Percentiles rank a stretch among this genome's conserved stretches.
phyloP scores from a whole-genome alignment of 768 basidiomycete species.

The Agrocybe pediades region DNA sequence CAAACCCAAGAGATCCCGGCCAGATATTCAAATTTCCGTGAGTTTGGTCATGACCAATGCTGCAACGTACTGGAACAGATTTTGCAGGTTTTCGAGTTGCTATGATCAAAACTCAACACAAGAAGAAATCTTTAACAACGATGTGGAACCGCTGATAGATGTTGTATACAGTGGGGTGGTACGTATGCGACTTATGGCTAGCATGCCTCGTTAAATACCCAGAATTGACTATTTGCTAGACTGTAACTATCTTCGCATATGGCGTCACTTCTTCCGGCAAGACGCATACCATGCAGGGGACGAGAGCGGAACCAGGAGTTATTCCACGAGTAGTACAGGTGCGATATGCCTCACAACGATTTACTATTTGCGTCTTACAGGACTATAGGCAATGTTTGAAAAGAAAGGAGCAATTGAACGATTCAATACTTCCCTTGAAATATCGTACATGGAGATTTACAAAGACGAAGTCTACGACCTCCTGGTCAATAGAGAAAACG shows the following conservation, averaged over 20 bases:
- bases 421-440: slow-evolving; percentile 47
- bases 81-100: slow-evolving; percentile 67
- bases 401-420: slow-evolving; percentile 40
- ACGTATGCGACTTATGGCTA: slow-evolving; percentile 60
- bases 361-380: not conserved
- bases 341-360: slow-evolving; percentile 19
- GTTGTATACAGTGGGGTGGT: slow-evolving; percentile 78
- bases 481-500: slow-evolving; percentile 70
- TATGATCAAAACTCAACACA: slow-evolving; percentile 73
- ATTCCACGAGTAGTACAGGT: slow-evolving; percentile 83
- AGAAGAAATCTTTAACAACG: slow-evolving; percentile 74
- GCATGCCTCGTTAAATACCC: not conserved
- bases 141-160: slow-evolving; percentile 78
- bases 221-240: slow-evolving; percentile 39
- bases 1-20: slow-evolving; percentile 67
- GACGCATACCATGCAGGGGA: slow-evolving; percentile 93
- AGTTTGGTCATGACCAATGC: slow-evolving; percentile 21
- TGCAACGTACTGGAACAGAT: not conserved
- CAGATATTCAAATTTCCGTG: slow-evolving; percentile 83
- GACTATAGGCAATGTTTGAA: slow-evolving; percentile 55
- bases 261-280: slow-evolving; percentile 92
- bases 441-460: slow-evolving; percentile 90
- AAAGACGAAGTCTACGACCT: slow-evolving; percentile 92
- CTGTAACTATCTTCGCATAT: slow-evolving; percentile 87
- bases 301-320: slow-evolving; percentile 70